Evolutionary conservation across 2,329 filamentous ascomycete species (phyloP).

Genomic region (Calonectria pseudoturangicola): DNA sequence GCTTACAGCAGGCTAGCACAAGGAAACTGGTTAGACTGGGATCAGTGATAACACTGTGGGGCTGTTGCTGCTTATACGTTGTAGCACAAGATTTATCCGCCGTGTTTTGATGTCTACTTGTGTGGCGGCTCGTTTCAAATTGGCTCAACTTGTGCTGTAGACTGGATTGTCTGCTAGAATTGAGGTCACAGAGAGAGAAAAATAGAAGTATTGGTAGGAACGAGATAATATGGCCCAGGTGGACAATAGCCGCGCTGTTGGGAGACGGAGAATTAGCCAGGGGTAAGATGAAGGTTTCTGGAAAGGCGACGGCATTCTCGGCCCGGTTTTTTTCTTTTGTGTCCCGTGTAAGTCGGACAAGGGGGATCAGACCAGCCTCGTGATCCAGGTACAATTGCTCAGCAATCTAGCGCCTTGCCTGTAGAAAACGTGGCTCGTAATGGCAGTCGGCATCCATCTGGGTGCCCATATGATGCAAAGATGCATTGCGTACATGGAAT

Average conservation of each 20-base stretch:
- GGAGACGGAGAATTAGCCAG: slow-evolving; percentile 10
- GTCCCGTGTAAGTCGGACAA: background rate
- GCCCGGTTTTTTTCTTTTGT: slow-evolving; percentile 6
- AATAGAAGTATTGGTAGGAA: background rate
- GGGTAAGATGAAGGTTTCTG: slow-evolving; percentile 9
- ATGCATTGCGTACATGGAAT: background rate
- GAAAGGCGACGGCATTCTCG: background rate
- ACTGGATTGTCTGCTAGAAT: background rate
- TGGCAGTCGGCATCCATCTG: background rate
- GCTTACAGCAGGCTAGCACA: background rate
- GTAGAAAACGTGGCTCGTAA: background rate
- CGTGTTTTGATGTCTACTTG: background rate
- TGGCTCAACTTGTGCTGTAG: background rate
- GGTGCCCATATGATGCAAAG: background rate
- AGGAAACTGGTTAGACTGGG: background rate
- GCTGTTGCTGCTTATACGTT: background rate
- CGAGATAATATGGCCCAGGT: background rate
- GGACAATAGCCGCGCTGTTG: slow-evolving; percentile 2
- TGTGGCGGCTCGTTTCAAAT: background rate
- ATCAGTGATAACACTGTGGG: slow-evolving; percentile 11
- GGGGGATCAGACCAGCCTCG: background rate
- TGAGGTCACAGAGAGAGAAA: too few species aligned
- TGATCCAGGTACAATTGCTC: background rate
- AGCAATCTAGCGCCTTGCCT: background rate
- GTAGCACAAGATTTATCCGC: background rate